phyloP scores from a whole-genome alignment of 2,329 filamentous ascomycete genomes.

The Fusarium tanahbumbuense region DNA sequence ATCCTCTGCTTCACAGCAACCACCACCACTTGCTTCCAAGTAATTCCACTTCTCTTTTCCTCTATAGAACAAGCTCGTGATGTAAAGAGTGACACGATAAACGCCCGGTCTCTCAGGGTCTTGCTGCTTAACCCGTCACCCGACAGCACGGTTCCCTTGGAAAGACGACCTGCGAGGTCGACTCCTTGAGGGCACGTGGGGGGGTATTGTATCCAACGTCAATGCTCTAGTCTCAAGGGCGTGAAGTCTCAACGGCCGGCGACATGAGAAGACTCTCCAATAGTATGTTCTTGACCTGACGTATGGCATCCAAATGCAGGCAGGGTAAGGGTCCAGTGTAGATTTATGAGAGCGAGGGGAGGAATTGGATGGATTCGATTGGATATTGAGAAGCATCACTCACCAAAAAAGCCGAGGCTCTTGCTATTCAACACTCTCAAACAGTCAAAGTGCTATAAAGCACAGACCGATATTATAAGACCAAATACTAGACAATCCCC shows the following conservation, averaged over 20 bases:
- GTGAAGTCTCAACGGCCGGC: constrained; percentile 18
- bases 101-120: constrained; percentile 31
- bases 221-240: constrained; percentile 21
- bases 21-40: constrained; percentile 17
- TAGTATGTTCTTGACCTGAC: constrained; percentile 5
- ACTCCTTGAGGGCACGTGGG: constrained; percentile 45
- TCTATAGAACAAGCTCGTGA: constrained; percentile 22
- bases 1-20: constrained; percentile 17
- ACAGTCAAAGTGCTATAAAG: constrained; percentile 14
- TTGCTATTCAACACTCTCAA: constrained; percentile 13
- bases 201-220: constrained; percentile 26
- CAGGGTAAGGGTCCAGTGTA: constrained; percentile 23
- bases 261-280: constrained; percentile 7
- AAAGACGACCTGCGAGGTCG: constrained; percentile 33
- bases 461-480: constrained; percentile 21
- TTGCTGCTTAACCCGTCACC: constrained; percentile 38
- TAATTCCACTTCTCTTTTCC: constrained; percentile 20
- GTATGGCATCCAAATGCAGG: constrained; percentile 19
- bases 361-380: constrained; percentile 24
- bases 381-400: constrained; percentile 28
- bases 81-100: constrained; percentile 43
- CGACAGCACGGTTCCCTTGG: constrained; percentile 28
- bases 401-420: constrained; percentile 39
- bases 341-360: constrained; percentile 24
- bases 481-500: background rate